Evolutionary conservation across 1,139 yeast species (phyloP).

Genomic region (Tardiomyces depauwii): DNA sequence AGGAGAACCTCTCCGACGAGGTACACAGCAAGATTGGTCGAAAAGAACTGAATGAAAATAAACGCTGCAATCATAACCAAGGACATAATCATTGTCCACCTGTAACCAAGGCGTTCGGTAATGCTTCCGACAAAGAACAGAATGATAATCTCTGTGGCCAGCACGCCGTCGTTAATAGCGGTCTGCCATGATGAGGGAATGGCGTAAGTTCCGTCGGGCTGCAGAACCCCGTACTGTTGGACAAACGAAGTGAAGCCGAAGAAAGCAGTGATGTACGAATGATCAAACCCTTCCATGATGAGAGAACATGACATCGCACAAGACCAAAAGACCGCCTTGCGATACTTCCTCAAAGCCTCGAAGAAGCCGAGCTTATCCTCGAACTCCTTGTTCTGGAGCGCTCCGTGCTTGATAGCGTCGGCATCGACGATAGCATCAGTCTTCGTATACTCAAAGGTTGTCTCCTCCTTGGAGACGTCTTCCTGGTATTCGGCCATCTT

Average conservation of each 20-base stretch:
- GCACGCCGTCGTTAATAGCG: constrained; percentile 28
- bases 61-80: constrained; percentile 24
- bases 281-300: constrained; percentile 39
- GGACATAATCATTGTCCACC: constrained; percentile 27
- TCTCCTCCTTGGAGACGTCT: not conserved
- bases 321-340: constrained; percentile 34
- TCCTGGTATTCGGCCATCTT: not conserved
- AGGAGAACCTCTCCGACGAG: constrained; percentile 33
- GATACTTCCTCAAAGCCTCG: constrained; percentile 31
- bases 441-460: not conserved
- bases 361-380: constrained; percentile 28
- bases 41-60: constrained; percentile 35
- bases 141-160: constrained; percentile 30
- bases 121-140: constrained; percentile 29
- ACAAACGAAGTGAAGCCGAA: constrained; percentile 34
- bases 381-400: not conserved
- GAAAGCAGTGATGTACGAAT: constrained; percentile 27
- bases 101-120: constrained; percentile 33
- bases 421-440: not conserved
- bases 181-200: constrained; percentile 37
- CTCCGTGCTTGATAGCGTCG: not conserved
- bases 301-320: constrained; percentile 31
- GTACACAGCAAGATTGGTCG: constrained; percentile 27
- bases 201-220: constrained; percentile 13
- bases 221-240: constrained; percentile 26